Evolutionary conservation across 208 protist genomes (phyloP), one percentile per base, ranked within the genome.

Genomic region (Leishmania turanica): DNA sequence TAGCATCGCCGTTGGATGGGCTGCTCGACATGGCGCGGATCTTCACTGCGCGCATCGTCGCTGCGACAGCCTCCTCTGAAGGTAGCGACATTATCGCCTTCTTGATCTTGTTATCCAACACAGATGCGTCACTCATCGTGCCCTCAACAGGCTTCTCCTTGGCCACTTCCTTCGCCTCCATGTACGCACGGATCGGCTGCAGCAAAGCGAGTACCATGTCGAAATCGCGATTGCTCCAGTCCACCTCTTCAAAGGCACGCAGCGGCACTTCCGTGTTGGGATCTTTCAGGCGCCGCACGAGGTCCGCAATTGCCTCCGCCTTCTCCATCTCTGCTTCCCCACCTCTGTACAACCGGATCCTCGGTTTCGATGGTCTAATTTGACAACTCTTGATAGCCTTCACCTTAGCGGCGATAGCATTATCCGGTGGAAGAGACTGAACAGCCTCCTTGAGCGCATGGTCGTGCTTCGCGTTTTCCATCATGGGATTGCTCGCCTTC

Each of bases 141-240:
- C 37, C 49, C 21, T 80, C 79, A 2, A 17, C 60, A 24, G 73
- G 68, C 51, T 76, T 78, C 0, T 69, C 74, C 53, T 84, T 86
- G 7, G 82, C 27, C 21, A 62, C 76, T 66, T 89, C 88, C 62
- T 90, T 95, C 17, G 88, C 90, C 81, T 95, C 90, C 85, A 92
- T 80, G 81, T 87, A 90, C 31, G 85, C 83, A 31, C 85, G 88
- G 45, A 95, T 78, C 58, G 88, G 58, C n/a, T 69, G 81, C 34
- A 93, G 51, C 37, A 84, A 75, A n/a, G 58, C 70, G 3, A 92
- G 79, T 34, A 87, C 84, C 21, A 83, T 66, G 31, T 92, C 80
- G 73, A 91, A 91, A 64, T 86, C 87, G 21, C 82, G 84, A 78
- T 91, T 84, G 69, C 83, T 83, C 87, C 87, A 93, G 70, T 92